A percentile compares a stretch with the other conserved stretches of the same genome.
phyloP scores from a whole-genome alignment of 805 yeast species.

The Middelhovenomyces tepae region DNA sequence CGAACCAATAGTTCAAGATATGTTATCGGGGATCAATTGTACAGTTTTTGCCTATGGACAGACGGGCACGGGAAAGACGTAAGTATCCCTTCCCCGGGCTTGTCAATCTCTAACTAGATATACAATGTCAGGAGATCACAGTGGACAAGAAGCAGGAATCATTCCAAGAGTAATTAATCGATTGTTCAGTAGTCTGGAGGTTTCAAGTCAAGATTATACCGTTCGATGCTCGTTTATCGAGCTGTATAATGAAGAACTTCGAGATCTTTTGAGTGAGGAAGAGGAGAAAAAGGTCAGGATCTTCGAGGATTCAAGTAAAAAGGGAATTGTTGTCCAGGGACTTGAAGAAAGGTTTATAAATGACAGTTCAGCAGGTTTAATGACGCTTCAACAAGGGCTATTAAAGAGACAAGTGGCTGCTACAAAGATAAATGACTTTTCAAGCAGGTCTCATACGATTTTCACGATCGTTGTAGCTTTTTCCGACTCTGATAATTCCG shows the following conservation, averaged over 20 bases:
- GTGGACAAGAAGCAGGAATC: slow-evolving; percentile 44
- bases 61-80: slow-evolving; percentile 86
- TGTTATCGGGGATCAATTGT: slow-evolving; percentile 68
- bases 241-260: slow-evolving; percentile 76
- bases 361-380: slow-evolving; percentile 43
- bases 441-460: slow-evolving; percentile 74
- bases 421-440: slow-evolving; percentile 66
- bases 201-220: slow-evolving; percentile 42
- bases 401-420: slow-evolving; percentile 62
- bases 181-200: slow-evolving; percentile 43
- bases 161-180: slow-evolving; percentile 51
- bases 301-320: slow-evolving; percentile 40
- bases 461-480: slow-evolving; percentile 60
- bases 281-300: slow-evolving; percentile 45
- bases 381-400: slow-evolving; percentile 48
- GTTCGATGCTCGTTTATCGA: slow-evolving; percentile 78
- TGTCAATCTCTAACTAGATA: slow-evolving; percentile 5
- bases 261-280: slow-evolving; percentile 49
- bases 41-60: slow-evolving; percentile 85
- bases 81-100: slow-evolving; percentile 27
- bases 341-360: slow-evolving; percentile 46
- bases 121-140: slow-evolving; percentile 64
- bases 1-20: slow-evolving; percentile 52
- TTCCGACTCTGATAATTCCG: slow-evolving; percentile 42
- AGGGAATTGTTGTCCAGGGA: slow-evolving; percentile 44